Evolutionary conservation across 2,329 filamentous ascomycete genomes (phyloP).

Genomic region (Trichoderma cornu-damae): DNA sequence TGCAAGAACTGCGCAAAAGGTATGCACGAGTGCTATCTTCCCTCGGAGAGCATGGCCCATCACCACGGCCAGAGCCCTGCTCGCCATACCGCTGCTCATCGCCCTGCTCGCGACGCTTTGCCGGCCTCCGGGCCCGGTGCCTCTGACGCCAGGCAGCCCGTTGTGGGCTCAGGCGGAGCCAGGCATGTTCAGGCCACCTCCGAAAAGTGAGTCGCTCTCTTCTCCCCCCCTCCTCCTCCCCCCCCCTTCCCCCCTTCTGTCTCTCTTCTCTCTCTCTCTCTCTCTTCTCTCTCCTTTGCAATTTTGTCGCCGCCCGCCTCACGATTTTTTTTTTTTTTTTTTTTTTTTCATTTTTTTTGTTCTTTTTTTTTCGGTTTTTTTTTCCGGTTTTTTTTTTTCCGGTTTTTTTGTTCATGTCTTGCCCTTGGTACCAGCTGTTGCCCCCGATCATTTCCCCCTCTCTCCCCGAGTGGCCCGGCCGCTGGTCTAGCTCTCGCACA

Average conservation of each 20-base stretch:
- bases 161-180: constrained; percentile 39
- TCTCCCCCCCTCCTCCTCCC: background rate
- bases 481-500: constrained; percentile 6
- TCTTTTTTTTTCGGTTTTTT: no score
- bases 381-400: no score
- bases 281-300: no score
- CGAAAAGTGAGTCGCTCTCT: constrained; percentile 50
- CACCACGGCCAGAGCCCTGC: constrained; percentile 56
- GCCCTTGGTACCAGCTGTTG: constrained; percentile 9
- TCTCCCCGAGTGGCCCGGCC: constrained; percentile 20
- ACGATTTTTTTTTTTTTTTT: background rate
- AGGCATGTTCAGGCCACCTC: constrained; percentile 44
- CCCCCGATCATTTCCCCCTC: background rate
- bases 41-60: constrained; percentile 56
- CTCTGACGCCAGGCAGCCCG: constrained; percentile 42
- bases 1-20: constrained; percentile 61
- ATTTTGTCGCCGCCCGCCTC: background rate
- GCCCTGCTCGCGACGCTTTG: constrained; percentile 50
- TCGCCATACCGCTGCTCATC: constrained; percentile 43
- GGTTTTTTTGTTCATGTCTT: background rate
- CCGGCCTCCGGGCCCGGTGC: constrained; percentile 48
- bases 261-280: background rate
- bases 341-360: background rate
- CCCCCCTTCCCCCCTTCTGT: background rate
- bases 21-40: constrained; percentile 59